phyloP scores from a whole-genome alignment of 768 basidiomycete species.

The Termitomyces sp. region DNA sequence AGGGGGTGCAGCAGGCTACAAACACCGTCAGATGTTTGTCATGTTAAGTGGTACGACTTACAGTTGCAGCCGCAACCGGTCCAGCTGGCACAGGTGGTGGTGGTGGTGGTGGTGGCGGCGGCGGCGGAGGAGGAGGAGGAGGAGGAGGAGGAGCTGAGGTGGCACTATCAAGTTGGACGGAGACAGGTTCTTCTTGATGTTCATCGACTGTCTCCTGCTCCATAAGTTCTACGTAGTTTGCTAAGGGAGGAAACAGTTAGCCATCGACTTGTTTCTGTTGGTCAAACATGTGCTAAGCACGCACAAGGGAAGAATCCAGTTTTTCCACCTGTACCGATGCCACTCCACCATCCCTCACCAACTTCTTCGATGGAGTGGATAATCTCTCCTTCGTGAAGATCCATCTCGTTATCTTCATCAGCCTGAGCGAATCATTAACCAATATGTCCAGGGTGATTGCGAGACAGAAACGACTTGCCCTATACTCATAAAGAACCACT shows the following conservation, averaged over 20 bases:
- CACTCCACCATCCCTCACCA: constrained; percentile 93
- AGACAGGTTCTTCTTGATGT: constrained; percentile 16
- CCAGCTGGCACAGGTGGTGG: constrained; percentile 38
- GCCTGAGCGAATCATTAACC: constrained; percentile 37
- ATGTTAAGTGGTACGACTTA: neutral
- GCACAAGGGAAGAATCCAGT: constrained; percentile 82
- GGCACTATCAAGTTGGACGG: constrained; percentile 32
- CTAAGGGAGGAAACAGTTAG: constrained; percentile 24
- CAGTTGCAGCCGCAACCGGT: constrained; percentile 27
- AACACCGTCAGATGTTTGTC: constrained; percentile 13
- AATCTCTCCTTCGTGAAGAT: constrained; percentile 72
- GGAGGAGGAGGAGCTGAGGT: constrained; percentile 44
- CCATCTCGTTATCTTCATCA: constrained; percentile 84
- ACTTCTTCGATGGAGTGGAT: constrained; percentile 80
- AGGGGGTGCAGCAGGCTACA: constrained; percentile 36
- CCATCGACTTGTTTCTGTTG: neutral
- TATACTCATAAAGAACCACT: constrained; percentile 77
- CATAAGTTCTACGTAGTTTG: constrained; percentile 84
- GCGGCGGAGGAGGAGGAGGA: constrained; percentile 51
- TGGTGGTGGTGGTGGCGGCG: constrained; percentile 26
- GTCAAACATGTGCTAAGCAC: constrained; percentile 13
- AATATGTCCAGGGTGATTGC: neutral
- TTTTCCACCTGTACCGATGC: constrained; percentile 65
- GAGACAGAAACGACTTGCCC: constrained; percentile 31
- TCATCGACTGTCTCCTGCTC: constrained; percentile 25